phyloP scores from a whole-genome alignment of 106 monocot genomes.

The Acanthochlamys bracteata region DNA sequence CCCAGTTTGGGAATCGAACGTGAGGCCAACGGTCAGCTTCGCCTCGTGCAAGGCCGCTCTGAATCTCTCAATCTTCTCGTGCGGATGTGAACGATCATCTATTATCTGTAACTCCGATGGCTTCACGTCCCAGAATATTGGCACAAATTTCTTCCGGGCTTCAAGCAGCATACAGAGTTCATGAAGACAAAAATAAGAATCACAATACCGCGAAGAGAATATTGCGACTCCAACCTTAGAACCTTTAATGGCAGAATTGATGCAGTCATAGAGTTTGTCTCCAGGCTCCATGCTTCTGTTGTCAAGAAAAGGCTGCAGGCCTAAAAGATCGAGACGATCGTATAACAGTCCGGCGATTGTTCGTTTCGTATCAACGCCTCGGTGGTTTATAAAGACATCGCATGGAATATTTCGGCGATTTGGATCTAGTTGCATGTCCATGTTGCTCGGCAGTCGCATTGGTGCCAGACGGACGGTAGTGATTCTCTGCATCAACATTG shows the following conservation, averaged over 20 bases:
- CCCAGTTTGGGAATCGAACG: constrained; percentile 4
- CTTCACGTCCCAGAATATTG: constrained; percentile 46
- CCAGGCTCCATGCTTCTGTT: constrained; percentile 40
- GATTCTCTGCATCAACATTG: not conserved
- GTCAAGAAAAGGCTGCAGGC: constrained; percentile 38
- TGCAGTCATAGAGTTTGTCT: constrained; percentile 33
- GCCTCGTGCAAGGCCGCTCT: constrained; percentile 1
- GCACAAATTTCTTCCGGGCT: constrained; percentile 39
- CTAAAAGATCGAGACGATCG: constrained; percentile 22
- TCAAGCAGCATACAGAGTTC: constrained; percentile 45
- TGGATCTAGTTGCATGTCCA: not conserved
- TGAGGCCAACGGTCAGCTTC: constrained; percentile 1
- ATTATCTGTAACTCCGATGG: constrained; percentile 23
- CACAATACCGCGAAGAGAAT: constrained; percentile 45
- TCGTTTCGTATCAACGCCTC: constrained; percentile 43
- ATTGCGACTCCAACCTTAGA: constrained; percentile 39
- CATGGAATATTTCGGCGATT: not conserved
- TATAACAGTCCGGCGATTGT: constrained; percentile 38
- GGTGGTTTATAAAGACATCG: constrained; percentile 48
- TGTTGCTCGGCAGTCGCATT: not conserved
- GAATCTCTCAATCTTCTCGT: not conserved
- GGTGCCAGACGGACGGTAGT: not conserved
- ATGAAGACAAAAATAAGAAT: constrained; percentile 47
- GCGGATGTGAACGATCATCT: not conserved
- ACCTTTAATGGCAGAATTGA: constrained; percentile 13